Percentiles rank a stretch among this genome's conserved stretches.
These are phyloP conservation scores for Amphichorda felina DNA, from an alignment of 2,329 filamentous ascomycete genomes.

Conservation along the genomic window DNA sequence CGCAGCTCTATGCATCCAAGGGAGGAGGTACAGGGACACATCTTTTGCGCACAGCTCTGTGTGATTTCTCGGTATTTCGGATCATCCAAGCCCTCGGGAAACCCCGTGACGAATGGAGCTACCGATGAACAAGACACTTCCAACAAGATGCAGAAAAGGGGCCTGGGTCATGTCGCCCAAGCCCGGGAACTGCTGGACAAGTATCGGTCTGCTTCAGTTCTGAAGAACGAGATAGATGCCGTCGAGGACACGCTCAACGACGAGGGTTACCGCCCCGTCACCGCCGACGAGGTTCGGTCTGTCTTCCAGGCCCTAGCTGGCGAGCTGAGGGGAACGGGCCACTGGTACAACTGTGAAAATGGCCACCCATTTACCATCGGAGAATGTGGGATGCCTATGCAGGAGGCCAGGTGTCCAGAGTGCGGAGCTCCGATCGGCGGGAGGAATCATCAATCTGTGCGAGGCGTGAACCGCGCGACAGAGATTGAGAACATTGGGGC, in stretches of 20 bases:
- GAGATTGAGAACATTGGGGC: too few relatives aligned
- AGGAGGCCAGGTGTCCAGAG: conserved; percentile 48
- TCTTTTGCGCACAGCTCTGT: too few relatives aligned
- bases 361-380: conserved; percentile 49
- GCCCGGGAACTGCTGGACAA: conserved; percentile 9
- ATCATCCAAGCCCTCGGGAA: too few relatives aligned
- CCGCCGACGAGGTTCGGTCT: conserved; percentile 35
- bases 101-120: conserved; percentile 4
- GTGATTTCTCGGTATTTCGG: too few relatives aligned
- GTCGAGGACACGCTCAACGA: conserved; percentile 31
- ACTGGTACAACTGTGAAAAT: conserved; percentile 50
- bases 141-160: not conserved
- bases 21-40: too few relatives aligned
- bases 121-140: not conserved
- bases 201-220: conserved; percentile 14
- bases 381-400: conserved; percentile 56
- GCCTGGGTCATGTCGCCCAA: conserved; percentile 7
- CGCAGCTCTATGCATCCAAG: too few relatives aligned
- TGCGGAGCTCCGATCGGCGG: conserved; percentile 48
- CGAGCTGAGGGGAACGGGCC: conserved; percentile 39
- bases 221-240: conserved; percentile 32
- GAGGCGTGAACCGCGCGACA: too few relatives aligned
- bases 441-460: conserved; percentile 33
- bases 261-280: conserved; percentile 35
- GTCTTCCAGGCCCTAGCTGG: conserved; percentile 38